Conservation (phyloP, 371 early-diverging fungal genomes). For the Lichtheimia ramosa region DNA sequence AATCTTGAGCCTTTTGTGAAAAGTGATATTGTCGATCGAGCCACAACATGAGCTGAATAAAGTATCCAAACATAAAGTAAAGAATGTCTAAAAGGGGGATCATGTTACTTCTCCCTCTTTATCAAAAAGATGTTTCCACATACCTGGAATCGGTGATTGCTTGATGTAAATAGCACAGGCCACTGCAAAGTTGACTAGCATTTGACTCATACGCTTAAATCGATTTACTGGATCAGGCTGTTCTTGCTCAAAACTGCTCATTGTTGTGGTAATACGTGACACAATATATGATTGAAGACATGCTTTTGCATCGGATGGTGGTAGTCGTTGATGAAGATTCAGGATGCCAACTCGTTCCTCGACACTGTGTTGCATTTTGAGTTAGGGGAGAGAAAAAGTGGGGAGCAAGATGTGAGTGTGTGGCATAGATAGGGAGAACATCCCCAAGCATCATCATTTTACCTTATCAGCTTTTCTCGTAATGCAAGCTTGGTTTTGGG, state of each 20-base stretch:
- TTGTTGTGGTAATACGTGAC: conserved; percentile 25
- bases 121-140: too few relatives aligned
- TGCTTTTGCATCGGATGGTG: conserved; percentile 4
- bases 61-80: conserved; percentile 39
- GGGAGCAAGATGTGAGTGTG: background rate
- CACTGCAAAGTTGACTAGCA: conserved; percentile 50
- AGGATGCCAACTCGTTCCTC: conserved; percentile 45
- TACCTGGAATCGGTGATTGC: conserved; percentile 65
- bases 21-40: conserved; percentile 57
- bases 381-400: background rate
- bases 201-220: conserved; percentile 35
- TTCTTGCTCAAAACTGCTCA: conserved; percentile 16
- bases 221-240: conserved; percentile 23
- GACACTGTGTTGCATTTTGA: conserved; percentile 17
- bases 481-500: conserved; percentile 28
- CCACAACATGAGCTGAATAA: conserved; percentile 44
- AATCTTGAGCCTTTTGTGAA: conserved; percentile 48
- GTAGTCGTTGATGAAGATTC: conserved; percentile 9
- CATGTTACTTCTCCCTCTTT: too few relatives aligned
- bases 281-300: conserved; percentile 18
- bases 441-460: background rate
- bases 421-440: background rate
- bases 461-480: conserved; percentile 30
- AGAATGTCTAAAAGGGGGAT: conserved; percentile 22
- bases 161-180: conserved; percentile 57